These are phyloP conservation scores for Excoecaria agallocha DNA, from an alignment of 345 rosid genomes.

Conservation along the genomic window DNA sequence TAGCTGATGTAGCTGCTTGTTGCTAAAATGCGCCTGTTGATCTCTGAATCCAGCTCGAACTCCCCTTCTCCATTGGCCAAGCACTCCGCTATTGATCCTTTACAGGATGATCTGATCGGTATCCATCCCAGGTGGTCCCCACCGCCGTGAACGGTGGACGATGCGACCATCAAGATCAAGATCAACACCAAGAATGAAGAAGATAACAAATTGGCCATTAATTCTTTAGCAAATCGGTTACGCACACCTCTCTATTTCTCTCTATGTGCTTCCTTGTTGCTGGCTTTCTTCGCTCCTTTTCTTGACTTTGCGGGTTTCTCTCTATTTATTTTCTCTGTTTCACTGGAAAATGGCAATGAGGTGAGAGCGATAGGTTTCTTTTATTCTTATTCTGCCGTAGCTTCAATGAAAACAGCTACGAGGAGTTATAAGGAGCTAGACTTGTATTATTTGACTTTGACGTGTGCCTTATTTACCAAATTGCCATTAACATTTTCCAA, in stretches of 20 bases:
- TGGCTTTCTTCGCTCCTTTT: background rate
- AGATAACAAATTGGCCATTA: conserved; percentile 28
- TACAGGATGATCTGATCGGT: conserved; percentile 42
- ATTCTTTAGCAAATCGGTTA: background rate
- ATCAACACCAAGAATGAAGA: conserved; percentile 33
- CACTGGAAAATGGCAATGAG: background rate
- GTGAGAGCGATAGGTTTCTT: background rate
- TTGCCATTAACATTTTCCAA: conserved; percentile 24
- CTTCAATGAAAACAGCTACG: conserved; percentile 13
- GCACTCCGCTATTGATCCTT: conserved; percentile 56
- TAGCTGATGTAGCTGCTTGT: conserved; percentile 79
- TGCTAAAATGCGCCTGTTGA: conserved; percentile 75
- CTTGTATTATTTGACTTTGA: conserved; percentile 16
- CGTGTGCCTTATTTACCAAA: conserved; percentile 17
- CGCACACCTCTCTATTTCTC: background rate
- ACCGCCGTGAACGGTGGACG: conserved; percentile 38
- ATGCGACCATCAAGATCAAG: conserved; percentile 19
- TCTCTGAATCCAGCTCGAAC: conserved; percentile 73
- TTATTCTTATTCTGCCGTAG: background rate
- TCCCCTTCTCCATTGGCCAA: conserved; percentile 46
- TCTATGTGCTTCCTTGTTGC: background rate
- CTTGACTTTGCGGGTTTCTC: background rate
- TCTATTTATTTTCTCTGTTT: background rate
- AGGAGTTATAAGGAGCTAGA: conserved; percentile 16
- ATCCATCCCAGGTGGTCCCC: conserved; percentile 48